phyloP scores from a whole-genome alignment of 2,329 filamentous ascomycete genomes.

The Ascochyta clinopodiicola region DNA sequence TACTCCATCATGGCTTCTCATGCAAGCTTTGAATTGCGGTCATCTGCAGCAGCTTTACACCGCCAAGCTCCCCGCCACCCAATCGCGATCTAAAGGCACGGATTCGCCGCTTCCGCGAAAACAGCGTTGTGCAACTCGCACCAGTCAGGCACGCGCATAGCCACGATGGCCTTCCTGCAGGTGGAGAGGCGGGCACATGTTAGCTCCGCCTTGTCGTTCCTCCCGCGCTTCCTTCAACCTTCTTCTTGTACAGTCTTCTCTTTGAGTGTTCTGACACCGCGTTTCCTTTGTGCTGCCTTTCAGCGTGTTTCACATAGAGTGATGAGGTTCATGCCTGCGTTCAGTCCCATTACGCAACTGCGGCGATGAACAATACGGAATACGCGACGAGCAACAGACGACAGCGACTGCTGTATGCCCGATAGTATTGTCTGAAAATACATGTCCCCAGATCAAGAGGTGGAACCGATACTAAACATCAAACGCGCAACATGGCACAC shows the following conservation, averaged over 20 bases:
- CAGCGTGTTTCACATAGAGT: constrained; percentile 7
- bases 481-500: constrained; percentile 7
- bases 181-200: constrained; percentile 13
- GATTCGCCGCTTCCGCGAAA: constrained; percentile 13
- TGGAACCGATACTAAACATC: background rate
- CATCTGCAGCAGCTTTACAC: constrained; percentile 10
- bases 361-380: constrained; percentile 14
- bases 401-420: constrained; percentile 15
- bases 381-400: constrained; percentile 7
- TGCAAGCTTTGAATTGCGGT: background rate
- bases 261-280: background rate
- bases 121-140: constrained; percentile 7
- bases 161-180: constrained; percentile 13
- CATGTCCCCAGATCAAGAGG: no score
- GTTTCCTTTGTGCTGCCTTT: constrained; percentile 6
- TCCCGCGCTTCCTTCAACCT: constrained; percentile 3
- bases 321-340: constrained; percentile 6
- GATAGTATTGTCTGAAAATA: background rate
- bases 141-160: constrained; percentile 15
- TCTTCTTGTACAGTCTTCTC: background rate
- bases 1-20: background rate
- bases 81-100: constrained; percentile 10
- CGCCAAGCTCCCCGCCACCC: constrained; percentile 15
- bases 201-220: constrained; percentile 8
- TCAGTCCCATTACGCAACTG: constrained; percentile 6